Conservation (phyloP, 768 basidiomycete species). For the Rhizopogon vinicolor region DNA sequence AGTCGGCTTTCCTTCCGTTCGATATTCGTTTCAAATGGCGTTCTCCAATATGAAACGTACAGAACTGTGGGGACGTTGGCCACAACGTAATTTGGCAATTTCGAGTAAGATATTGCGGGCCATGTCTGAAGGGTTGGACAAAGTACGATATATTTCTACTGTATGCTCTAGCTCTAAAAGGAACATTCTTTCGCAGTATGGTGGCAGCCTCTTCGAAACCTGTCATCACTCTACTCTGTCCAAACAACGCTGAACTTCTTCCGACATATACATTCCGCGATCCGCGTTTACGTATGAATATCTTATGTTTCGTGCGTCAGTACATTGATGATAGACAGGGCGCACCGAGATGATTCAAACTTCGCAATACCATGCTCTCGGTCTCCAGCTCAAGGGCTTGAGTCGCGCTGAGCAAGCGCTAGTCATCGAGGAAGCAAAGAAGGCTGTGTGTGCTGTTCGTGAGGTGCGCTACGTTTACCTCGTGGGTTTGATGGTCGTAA, state of each 20-base stretch:
- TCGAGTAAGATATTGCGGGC: slow-evolving; percentile 20
- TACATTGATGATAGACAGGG: background rate
- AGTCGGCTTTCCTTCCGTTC: background rate
- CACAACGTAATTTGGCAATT: slow-evolving; percentile 27
- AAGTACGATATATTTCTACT: slow-evolving; percentile 9
- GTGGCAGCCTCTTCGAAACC: background rate
- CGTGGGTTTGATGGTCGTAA: background rate
- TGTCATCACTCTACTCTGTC: background rate
- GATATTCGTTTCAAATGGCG: slow-evolving; percentile 1
- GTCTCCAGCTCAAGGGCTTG: background rate
- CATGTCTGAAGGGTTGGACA: slow-evolving; percentile 21
- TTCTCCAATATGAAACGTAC: background rate
- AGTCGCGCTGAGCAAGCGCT: background rate
- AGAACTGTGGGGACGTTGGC: slow-evolving; percentile 22
- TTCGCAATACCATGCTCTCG: background rate
- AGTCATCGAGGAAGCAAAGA: background rate
- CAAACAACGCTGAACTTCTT: background rate
- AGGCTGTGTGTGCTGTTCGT: background rate
- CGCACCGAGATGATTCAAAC: slow-evolving; percentile 1
- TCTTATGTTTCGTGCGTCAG: background rate
- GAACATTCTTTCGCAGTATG: background rate
- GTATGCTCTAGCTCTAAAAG: slow-evolving; percentile 11
- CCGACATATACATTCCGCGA: background rate
- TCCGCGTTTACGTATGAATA: background rate
- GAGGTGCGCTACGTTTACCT: background rate